Evolutionary conservation across 2,329 filamentous ascomycete species (phyloP).

Genomic region (Calonectria crousiana): DNA sequence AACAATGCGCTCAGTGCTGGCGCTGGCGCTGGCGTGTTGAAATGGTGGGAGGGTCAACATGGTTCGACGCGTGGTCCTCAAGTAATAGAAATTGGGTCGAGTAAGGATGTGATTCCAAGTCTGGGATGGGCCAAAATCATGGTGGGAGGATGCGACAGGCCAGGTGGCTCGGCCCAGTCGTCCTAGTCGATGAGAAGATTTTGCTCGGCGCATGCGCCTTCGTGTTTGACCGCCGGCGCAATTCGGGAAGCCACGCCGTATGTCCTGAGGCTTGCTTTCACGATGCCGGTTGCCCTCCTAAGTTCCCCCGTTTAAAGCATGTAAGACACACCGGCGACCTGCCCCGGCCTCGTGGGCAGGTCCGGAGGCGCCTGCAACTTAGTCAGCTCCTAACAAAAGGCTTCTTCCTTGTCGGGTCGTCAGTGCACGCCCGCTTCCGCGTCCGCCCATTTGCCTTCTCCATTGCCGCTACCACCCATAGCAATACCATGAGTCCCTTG

Average conservation of each 20-base stretch:
- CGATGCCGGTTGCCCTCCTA: conserved; percentile 16
- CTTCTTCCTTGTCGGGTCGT: not conserved
- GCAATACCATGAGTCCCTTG: conserved; percentile 12
- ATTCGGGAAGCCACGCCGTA: conserved; percentile 19
- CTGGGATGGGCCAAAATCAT: conserved; percentile 14
- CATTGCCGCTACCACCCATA: conserved; percentile 20
- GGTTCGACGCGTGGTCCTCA: conserved; percentile 21
- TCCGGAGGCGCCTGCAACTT: not conserved
- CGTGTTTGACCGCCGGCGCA: conserved; percentile 26
- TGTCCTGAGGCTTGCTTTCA: conserved; percentile 17
- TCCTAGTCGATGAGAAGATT: not conserved
- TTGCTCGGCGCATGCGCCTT: not conserved
- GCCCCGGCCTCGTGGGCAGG: not conserved
- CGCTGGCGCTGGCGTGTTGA: not conserved
- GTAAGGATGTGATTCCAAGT: conserved; percentile 23
- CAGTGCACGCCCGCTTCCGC: conserved; percentile 12
- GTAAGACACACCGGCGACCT: not conserved
- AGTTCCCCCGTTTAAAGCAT: conserved; percentile 2
- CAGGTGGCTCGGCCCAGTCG: not conserved
- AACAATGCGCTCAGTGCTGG: conserved; percentile 3
- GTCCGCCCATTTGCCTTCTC: conserved; percentile 6
- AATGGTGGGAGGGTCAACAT: conserved; percentile 27
- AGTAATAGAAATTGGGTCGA: conserved; percentile 26
- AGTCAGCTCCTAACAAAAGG: not conserved
- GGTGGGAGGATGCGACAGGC: conserved; percentile 23